These are phyloP conservation scores for Panaeolus papilionaceus DNA, from an alignment of 768 basidiomycete species.

Conservation along the genomic window DNA sequence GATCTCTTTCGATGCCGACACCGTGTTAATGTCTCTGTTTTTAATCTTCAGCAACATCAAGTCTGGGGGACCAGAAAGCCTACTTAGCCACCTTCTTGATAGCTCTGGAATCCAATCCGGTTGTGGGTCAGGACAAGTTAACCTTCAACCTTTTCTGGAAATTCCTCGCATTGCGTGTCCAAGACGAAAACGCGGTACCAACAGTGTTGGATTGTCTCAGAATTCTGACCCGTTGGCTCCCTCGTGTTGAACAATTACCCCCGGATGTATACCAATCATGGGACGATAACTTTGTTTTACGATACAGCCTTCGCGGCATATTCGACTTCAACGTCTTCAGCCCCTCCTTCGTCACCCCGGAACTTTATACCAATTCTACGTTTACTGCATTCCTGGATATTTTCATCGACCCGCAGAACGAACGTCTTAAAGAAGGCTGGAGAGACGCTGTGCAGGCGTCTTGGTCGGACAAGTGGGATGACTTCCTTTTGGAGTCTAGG, in stretches of 20 bases:
- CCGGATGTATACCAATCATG: background rate
- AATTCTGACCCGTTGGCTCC: background rate
- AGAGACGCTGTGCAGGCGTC: background rate
- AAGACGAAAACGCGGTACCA: background rate
- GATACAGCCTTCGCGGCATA: background rate
- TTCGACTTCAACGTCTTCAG: conserved; percentile 9
- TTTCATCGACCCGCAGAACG: background rate
- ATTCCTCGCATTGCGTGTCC: background rate
- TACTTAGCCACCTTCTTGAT: background rate
- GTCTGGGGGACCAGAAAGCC: background rate
- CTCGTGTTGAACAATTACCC: background rate
- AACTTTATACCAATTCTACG: background rate
- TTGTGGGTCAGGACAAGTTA: background rate
- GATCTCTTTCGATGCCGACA: no score
- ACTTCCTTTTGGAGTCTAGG: background rate
- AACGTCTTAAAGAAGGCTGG: background rate
- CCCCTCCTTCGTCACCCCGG: background rate
- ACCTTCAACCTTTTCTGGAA: conserved; percentile 1
- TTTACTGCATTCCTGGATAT: background rate
- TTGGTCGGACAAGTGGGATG: background rate
- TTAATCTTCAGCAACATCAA: background rate
- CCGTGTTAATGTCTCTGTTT: background rate
- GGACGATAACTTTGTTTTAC: background rate
- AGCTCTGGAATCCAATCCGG: background rate
- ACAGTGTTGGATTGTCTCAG: background rate